These are phyloP conservation scores for Zizania latifolia DNA, from an alignment of 176 grass and related monocot species.

Conservation along the genomic window DNA sequence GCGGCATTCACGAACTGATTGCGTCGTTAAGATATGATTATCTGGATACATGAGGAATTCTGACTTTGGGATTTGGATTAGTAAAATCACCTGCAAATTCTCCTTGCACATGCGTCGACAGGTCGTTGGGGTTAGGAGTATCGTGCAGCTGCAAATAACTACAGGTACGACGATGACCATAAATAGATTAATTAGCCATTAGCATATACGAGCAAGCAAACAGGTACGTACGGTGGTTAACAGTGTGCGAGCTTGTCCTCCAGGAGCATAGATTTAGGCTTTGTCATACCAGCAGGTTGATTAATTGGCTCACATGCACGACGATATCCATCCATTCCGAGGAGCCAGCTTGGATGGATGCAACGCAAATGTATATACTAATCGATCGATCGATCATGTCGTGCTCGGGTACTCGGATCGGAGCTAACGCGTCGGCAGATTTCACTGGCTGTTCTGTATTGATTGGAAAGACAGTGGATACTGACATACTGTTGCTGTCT, in stretches of 20 bases:
- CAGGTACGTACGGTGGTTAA: neutral
- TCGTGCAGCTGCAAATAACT: conserved; percentile 15
- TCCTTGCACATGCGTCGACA: conserved; percentile 27
- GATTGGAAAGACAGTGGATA: neutral
- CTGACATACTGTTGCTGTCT: no score
- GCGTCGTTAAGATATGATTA: neutral
- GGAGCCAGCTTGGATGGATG: neutral
- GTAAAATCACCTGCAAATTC: conserved; percentile 16
- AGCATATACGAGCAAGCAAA: neutral
- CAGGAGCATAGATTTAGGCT: neutral
- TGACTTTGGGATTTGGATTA: conserved; percentile 39
- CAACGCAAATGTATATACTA: conserved; percentile 1
- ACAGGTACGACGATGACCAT: neutral
- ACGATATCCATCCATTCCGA: neutral
- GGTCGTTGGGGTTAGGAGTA: conserved; percentile 19
- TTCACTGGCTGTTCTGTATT: neutral
- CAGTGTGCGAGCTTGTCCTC: neutral
- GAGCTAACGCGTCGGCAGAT: neutral
- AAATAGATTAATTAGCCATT: neutral
- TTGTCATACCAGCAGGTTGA: neutral
- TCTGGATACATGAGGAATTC: conserved; percentile 20
- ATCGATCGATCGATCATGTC: neutral
- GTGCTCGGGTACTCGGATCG: neutral
- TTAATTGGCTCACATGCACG: conserved; percentile 31
- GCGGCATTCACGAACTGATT: neutral